Evolutionary conservation across 2,329 filamentous ascomycete genomes (phyloP), one percentile per base, ranked within the genome.

Genomic region (Capronia epimyces): DNA sequence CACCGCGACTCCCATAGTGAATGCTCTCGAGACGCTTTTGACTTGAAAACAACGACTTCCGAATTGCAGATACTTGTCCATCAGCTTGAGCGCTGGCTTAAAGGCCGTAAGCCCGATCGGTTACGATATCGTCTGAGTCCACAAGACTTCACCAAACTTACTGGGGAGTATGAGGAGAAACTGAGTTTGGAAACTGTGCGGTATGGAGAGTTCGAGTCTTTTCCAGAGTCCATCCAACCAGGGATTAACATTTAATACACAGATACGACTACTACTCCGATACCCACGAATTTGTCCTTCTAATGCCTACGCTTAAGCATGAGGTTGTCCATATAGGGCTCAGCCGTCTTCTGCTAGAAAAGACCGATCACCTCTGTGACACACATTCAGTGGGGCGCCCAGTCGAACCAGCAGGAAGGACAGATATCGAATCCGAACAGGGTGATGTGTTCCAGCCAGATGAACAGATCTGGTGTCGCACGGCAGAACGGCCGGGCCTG

Each of bases 121-220:
- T 48, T n/a, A 41, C 45, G 45, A 41, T 48, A 48, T 48, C 34
- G 45, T 48, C 45, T 48, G 21, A 48, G 45, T 32, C 18, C 45
- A 48, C 21, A 48, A 41, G 45, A 48, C 24, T 42, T 46, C 24
- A 37, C 20, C 43, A 41, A 34, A 42, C 36, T 48, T 42, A 42
- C 21, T 41, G 25, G 25, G 25, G 24, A 48, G 45, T 48, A 48
- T 41, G 34, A 41, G 37, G 21, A 41, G 34, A 32, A 48, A 42
- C 36, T 48, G 24, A 13, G 43, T 46, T 46, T 18, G 43, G 45
- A 48, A 29, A 48, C n/a, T 42, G 45, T 48, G 34, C 37, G 45
- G 45, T 48, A 42, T 32, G 37, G 45, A 27, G 45, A 47, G 32
- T 47, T 40, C 45, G 45, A 41, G 45, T 32, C 21, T 22, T 48